Conservation (phyloP, 1,284 basidiomycete species). For the Rhodofomes roseus region DNA sequence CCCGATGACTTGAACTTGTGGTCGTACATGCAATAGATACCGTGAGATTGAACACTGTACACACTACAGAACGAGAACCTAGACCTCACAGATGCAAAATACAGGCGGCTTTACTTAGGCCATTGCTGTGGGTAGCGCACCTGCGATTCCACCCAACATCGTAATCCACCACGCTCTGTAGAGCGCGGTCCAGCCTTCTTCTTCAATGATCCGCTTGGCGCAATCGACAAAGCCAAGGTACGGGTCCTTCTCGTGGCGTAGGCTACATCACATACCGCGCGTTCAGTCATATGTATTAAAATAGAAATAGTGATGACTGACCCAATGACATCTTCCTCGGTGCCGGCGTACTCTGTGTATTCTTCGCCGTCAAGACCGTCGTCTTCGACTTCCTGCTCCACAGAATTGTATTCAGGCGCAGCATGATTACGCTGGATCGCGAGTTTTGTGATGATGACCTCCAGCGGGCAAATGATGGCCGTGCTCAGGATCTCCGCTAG, state of each 20-base stretch:
- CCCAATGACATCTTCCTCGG: slow-evolving; percentile 88
- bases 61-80: neutral
- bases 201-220: slow-evolving; percentile 74
- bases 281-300: neutral
- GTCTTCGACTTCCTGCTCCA: slow-evolving; percentile 67
- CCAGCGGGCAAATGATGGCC: slow-evolving; percentile 70
- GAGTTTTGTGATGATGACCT: slow-evolving; percentile 78
- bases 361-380: slow-evolving; percentile 65
- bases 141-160: slow-evolving; percentile 58
- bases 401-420: slow-evolving; percentile 65
- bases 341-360: slow-evolving; percentile 64
- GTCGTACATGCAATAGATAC: neutral
- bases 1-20: neutral
- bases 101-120: neutral
- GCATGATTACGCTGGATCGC: slow-evolving; percentile 84
- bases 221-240: slow-evolving; percentile 80
- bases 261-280: slow-evolving; percentile 31
- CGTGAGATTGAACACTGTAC: neutral
- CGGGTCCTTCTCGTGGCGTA: slow-evolving; percentile 84
- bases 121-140: slow-evolving; percentile 38
- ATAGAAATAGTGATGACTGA: slow-evolving; percentile 27
- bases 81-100: neutral
- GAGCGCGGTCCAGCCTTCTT: slow-evolving; percentile 76
- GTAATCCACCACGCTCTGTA: slow-evolving; percentile 91
- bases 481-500: slow-evolving; percentile 60